Base-by-base conservation (phyloP, 306 rosid genomes). In the Cucumis cinereus region DNA sequence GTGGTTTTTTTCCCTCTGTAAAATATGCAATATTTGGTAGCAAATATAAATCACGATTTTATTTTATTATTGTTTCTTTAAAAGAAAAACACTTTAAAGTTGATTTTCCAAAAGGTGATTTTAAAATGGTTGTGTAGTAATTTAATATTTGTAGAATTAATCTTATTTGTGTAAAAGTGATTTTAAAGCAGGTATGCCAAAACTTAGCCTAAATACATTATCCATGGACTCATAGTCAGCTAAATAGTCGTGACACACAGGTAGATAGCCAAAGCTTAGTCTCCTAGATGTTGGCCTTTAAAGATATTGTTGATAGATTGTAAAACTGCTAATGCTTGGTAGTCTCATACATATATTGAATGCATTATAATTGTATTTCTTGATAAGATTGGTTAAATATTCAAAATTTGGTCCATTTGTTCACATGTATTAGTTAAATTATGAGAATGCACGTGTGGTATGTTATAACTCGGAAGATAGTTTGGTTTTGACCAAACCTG, bases 401-500 rank as follows among this genome's bases (percentile, higher is more conserved):
- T 70, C 58, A 71, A 9, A 23, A 28, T 71, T 49, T 28, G 5
- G 60, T 2, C 60, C 45, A 72, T 72, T 17, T 58, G 35, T 72
- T 30, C 11, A 19, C 61, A 28, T 52, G 61, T 72, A 72, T 50
- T 50, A 8, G 76, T 50, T 52, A 72, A 72, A 72, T 50, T 52
- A 28, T 19, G 17, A 30, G 47, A 23, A 28, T 26, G 24, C 10
- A 10, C 14, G 75, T 68, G 55, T 26, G 56, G 55, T 49, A 47
- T 43, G 33, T 30, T 22, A 10, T 43, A 57, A 53, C 68, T 77
- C 40, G 59, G 70, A 36, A 62, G 49, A 77, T 61, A 67, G 70
- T 28, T 36, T 35, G 76, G 54, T 68, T 81, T 72, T 85, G 79
- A 85, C 71, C 10, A 63, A 71, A 79, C 49, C 79, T 50, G 78